phyloP scores from a whole-genome alignment of 495 filamentous ascomycete species.

The Neurospora sp. region DNA sequence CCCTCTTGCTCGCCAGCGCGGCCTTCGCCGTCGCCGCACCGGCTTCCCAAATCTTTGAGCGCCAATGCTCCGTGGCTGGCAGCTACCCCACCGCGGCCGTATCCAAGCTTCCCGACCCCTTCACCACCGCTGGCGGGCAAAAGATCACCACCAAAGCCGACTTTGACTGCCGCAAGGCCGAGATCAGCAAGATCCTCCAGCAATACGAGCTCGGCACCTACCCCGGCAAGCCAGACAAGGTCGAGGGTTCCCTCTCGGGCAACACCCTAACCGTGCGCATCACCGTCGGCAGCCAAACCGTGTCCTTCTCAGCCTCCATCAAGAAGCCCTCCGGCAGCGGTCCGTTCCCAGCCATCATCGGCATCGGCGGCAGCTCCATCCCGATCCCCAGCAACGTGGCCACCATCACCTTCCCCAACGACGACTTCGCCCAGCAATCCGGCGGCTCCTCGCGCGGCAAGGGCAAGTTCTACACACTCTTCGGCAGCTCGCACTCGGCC shows the following conservation, averaged over 20 bases:
- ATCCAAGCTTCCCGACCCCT: slow-evolving; percentile 43
- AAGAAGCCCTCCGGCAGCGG: slow-evolving; percentile 29
- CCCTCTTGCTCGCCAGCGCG: slow-evolving; percentile 31
- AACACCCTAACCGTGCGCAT: slow-evolving; percentile 33
- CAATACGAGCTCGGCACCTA: slow-evolving; percentile 43
- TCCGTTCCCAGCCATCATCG: slow-evolving; percentile 42
- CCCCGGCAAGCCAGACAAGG: slow-evolving; percentile 34
- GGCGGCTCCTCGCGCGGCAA: slow-evolving; percentile 29
- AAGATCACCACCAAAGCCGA: slow-evolving; percentile 37
- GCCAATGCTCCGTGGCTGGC: slow-evolving; percentile 25
- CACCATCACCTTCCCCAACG: slow-evolving; percentile 41
- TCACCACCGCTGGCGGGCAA: slow-evolving; percentile 33
- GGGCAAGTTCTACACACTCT: slow-evolving; percentile 44
- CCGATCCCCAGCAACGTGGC: slow-evolving; percentile 38
- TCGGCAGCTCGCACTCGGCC: slow-evolving; percentile 38
- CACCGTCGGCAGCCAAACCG: slow-evolving; percentile 34
- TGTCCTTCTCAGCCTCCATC: slow-evolving; percentile 38
- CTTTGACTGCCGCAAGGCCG: slow-evolving; percentile 40
- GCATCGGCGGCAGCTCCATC: slow-evolving; percentile 37
- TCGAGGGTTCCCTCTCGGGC: slow-evolving; percentile 33
- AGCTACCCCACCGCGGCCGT: slow-evolving; percentile 20
- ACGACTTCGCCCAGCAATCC: slow-evolving; percentile 35
- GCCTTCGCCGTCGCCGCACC: slow-evolving; percentile 31
- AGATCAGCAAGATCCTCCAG: slow-evolving; percentile 42
- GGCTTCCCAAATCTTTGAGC: slow-evolving; percentile 33